Conservation (phyloP, 2,329 filamentous ascomycete genomes). For the Monosporascus sp. region DNA sequence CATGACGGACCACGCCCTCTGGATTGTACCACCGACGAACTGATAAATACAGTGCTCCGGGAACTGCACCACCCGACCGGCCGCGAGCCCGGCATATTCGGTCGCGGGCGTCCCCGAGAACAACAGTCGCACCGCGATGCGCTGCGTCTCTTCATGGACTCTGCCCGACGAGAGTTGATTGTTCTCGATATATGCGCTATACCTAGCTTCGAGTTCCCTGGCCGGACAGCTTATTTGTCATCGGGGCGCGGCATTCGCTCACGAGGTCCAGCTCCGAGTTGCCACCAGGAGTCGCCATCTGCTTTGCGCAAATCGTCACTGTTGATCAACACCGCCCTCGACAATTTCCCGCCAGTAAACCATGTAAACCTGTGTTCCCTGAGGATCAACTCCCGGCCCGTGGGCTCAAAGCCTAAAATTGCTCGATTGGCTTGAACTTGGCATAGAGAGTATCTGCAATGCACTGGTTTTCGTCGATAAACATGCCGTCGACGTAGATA, state of each 20-base stretch:
- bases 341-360: conserved; percentile 11
- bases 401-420: conserved; percentile 8
- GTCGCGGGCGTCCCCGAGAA: conserved; percentile 7
- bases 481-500: conserved; percentile 9
- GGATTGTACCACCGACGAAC: conserved; percentile 11
- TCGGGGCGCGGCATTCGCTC: conserved; percentile 5
- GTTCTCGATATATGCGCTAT: conserved; percentile 9
- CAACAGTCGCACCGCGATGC: conserved; percentile 11
- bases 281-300: conserved; percentile 5
- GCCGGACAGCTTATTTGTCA: conserved; percentile 3
- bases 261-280: conserved; percentile 7
- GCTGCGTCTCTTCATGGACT: conserved; percentile 10
- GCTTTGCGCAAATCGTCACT: conserved; percentile 12
- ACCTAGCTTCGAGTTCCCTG: conserved; percentile 5
- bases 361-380: conserved; percentile 10
- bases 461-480: conserved; percentile 9
- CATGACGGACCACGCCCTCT: conserved; percentile 11
- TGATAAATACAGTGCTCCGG: conserved; percentile 12
- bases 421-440: conserved; percentile 7
- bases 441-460: conserved; percentile 8
- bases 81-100: conserved; percentile 7
- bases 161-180: conserved; percentile 4
- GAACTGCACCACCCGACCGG: conserved; percentile 5
- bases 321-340: conserved; percentile 8
- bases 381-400: conserved; percentile 7